Percentiles rank a stretch among this genome's conserved stretches.
Conservation (phyloP, 2,329 filamentous ascomycete genomes). For the Pseudogymnoascus sp. region DNA sequence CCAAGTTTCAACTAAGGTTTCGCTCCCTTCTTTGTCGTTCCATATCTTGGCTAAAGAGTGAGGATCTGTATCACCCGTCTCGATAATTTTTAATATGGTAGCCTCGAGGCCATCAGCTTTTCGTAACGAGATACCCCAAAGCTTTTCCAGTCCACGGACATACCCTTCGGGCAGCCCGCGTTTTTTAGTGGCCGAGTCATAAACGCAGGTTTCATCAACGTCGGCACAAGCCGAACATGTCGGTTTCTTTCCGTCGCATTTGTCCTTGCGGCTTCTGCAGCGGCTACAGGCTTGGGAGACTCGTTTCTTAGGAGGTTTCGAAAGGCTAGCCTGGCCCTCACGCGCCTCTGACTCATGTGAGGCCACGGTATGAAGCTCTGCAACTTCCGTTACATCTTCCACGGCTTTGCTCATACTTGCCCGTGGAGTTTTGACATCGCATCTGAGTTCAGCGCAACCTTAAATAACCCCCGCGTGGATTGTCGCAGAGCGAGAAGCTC, state of each 20-base stretch:
- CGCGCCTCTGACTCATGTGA: not conserved
- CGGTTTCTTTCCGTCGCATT: conserved; percentile 54
- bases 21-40: conserved; percentile 31
- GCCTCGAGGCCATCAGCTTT: conserved; percentile 42
- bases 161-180: conserved; percentile 75
- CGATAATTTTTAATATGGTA: conserved; percentile 38
- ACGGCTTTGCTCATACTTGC: conserved; percentile 6
- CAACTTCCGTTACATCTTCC: not conserved
- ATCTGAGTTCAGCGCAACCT: not conserved
- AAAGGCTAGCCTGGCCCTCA: not conserved
- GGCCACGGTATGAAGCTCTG: not conserved
- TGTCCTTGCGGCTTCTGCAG: conserved; percentile 48
- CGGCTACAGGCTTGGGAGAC: conserved; percentile 49
- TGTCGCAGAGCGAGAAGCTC: conserved; percentile 2
- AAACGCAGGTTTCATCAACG: conserved; percentile 49
- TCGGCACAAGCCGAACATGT: conserved; percentile 55
- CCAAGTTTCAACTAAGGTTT: conserved; percentile 29
- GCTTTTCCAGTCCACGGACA: conserved; percentile 62
- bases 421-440: not conserved
- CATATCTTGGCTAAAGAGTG: conserved; percentile 18
- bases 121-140: conserved; percentile 47
- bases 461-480: not conserved
- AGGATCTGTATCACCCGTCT: conserved; percentile 19
- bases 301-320: conserved; percentile 23
- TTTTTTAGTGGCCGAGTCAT: conserved; percentile 67